Percentiles rank a stretch among this genome's conserved stretches.
Conservation (phyloP, 345 rosid species). For the Linum usitatissimum region DNA sequence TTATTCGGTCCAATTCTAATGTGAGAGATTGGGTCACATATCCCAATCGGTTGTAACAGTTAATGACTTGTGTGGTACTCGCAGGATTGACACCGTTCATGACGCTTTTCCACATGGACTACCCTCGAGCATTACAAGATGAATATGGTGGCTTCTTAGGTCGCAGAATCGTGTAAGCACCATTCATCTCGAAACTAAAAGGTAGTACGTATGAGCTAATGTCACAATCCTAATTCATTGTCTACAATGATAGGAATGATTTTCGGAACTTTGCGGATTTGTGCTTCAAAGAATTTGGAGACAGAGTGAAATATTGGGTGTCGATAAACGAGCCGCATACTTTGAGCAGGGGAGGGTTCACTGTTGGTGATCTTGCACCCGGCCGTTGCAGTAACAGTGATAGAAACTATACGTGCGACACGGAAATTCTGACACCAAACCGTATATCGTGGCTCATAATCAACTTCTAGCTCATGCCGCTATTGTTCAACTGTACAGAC, state of each 20-base stretch:
- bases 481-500: neutral
- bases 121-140: slow-evolving; percentile 36
- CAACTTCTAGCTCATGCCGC: slow-evolving; percentile 14
- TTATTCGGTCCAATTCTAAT: no score
- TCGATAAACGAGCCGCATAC: slow-evolving; percentile 36
- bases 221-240: neutral
- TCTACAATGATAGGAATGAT: slow-evolving; percentile 22
- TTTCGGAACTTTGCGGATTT: slow-evolving; percentile 31
- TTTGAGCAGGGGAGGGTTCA: slow-evolving; percentile 11
- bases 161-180: slow-evolving; percentile 26
- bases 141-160: slow-evolving; percentile 40
- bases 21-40: no score
- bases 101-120: slow-evolving; percentile 38
- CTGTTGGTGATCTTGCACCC: slow-evolving; percentile 10
- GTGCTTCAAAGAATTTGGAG: slow-evolving; percentile 36
- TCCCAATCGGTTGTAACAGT: no score
- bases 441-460: slow-evolving; percentile 13
- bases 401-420: neutral
- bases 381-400: slow-evolving; percentile 10
- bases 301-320: slow-evolving; percentile 41
- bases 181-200: no score
- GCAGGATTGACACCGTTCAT: slow-evolving; percentile 28
- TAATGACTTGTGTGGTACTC: neutral
- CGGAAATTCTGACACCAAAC: slow-evolving; percentile 16
- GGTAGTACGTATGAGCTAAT: no score